Base-by-base conservation (phyloP, 2,329 filamentous ascomycete genomes). In the Gnomoniopsis smithogilvyi region DNA sequence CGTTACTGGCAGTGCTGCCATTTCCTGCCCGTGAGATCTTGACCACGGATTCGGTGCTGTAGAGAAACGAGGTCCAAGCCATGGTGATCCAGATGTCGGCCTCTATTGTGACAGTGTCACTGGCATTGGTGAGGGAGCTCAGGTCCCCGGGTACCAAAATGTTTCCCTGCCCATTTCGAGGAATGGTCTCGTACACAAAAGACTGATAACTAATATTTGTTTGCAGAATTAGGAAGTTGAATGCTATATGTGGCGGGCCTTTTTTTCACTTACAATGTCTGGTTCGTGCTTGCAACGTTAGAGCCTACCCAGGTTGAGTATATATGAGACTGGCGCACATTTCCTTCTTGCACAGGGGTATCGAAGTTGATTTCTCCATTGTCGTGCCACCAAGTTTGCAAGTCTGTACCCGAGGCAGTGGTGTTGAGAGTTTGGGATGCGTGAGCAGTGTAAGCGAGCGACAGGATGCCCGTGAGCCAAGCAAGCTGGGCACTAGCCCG, bases 111-210 rank as follows among this genome's bases (percentile, higher is more conserved):
- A 73, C 65, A 17, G 64, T 62, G 55, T 74, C 72, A 45, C 69
- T 64, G 1, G 60, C 63, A 3, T 58, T 65, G 33, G 55, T 63
- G 11, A 48, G 43, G 19, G 57, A 65, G 17, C 51, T 63, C 3
- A 68, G 65, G 21, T 67, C 64, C 2, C 61, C 60, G 3, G 66
- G 66, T 19, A 55, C 49, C 48, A 60, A 64, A 41, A 72, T 70
- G 17, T 69, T 66, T 12, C 67, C 69, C 49, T 70, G 70, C n/a
- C 72, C 72, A 60, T 72, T 74, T 15, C 71, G 63, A 0, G 72
- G 72, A 34, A 74, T 73, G 34, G 65, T 60, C 61, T 74, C 70
- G 56, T 74, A 73, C 11, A 71, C 71, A 52, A 74, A 74, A 2
- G 72, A 73, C 11, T 61, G 30, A 22, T 52, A 61, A 19, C 59